Percentiles rank a stretch among this genome's conserved stretches.
Conservation (phyloP, 2,329 filamentous ascomycete genomes). For the Epicoccum sorghinum region DNA sequence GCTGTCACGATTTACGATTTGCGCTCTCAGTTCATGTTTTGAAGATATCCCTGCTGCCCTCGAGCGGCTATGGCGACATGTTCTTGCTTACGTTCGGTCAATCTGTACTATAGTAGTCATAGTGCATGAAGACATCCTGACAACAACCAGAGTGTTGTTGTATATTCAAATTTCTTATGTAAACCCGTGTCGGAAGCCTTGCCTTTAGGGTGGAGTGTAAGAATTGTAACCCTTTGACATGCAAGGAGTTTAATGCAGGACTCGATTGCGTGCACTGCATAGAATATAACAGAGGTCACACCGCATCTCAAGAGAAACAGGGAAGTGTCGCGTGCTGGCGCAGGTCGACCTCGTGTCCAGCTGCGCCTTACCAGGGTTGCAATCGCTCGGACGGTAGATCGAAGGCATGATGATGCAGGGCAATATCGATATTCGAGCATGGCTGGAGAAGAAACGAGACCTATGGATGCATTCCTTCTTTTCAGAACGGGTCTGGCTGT, state of each 20-base stretch:
- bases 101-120: conserved; percentile 5
- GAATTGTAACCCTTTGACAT: not conserved
- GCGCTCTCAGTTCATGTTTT: not conserved
- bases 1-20: conserved; percentile 3
- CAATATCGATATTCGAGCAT: not conserved
- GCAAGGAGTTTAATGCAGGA: conserved; percentile 10
- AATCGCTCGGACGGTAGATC: conserved; percentile 5
- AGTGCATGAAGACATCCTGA: conserved; percentile 7
- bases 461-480: not conserved
- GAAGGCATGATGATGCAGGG: conserved; percentile 8
- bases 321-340: conserved; percentile 11
- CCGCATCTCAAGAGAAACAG: conserved; percentile 2
- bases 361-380: conserved; percentile 2
- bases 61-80: conserved; percentile 14
- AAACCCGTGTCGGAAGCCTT: not conserved
- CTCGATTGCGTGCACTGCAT: conserved; percentile 11
- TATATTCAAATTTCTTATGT: not conserved
- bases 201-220: not conserved
- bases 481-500: too few species aligned
- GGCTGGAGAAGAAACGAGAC: not conserved
- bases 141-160: not conserved
- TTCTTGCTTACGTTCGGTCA: conserved; percentile 6
- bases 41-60: conserved; percentile 13
- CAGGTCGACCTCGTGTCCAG: conserved; percentile 2
- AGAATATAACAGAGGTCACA: conserved; percentile 5